A percentile compares a stretch with the other conserved stretches of the same genome.
phyloP scores from a whole-genome alignment of 2,329 filamentous ascomycete genomes.

The Diaporthe sp. region DNA sequence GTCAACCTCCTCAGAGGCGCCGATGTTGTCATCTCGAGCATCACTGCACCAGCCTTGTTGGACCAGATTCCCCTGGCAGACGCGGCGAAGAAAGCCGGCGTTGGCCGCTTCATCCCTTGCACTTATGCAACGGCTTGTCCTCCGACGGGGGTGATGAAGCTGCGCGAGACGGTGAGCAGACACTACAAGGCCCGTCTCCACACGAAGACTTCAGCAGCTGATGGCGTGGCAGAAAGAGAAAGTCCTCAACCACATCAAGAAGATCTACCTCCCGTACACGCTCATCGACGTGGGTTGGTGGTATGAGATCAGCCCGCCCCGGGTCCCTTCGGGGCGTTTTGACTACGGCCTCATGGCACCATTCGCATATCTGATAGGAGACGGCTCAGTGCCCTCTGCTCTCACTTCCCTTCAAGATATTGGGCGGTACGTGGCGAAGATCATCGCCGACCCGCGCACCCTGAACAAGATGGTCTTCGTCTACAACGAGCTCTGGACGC shows the following conservation, averaged over 20 bases:
- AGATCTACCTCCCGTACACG: constrained; percentile 65
- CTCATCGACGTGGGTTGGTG: constrained; percentile 72
- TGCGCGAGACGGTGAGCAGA: constrained; percentile 36
- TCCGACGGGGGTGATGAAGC: constrained; percentile 37
- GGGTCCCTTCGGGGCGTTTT: constrained; percentile 49
- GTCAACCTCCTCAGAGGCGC: constrained; percentile 56
- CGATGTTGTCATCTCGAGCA: constrained; percentile 60
- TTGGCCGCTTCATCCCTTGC: constrained; percentile 61
- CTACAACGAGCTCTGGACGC: constrained; percentile 60
- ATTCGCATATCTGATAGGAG: constrained; percentile 56
- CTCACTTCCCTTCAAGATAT: constrained; percentile 67
- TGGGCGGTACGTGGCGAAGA: constrained; percentile 63
- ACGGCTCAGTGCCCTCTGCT: constrained; percentile 58
- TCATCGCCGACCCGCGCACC: constrained; percentile 66
- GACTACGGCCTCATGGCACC: constrained; percentile 57
- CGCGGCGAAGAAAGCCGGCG: constrained; percentile 62
- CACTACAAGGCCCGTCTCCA: no score
- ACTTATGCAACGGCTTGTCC: constrained; percentile 37
- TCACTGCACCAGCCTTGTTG: constrained; percentile 51
- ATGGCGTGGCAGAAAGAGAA: constrained; percentile 60
- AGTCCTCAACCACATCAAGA: constrained; percentile 63
- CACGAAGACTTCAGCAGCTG: background rate
- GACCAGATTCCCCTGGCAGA: constrained; percentile 61
- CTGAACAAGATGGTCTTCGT: constrained; percentile 66
- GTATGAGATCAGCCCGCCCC: constrained; percentile 60